Evolutionary conservation across 805 yeast species (phyloP).

Genomic region (Kazachstania psychrophila): DNA sequence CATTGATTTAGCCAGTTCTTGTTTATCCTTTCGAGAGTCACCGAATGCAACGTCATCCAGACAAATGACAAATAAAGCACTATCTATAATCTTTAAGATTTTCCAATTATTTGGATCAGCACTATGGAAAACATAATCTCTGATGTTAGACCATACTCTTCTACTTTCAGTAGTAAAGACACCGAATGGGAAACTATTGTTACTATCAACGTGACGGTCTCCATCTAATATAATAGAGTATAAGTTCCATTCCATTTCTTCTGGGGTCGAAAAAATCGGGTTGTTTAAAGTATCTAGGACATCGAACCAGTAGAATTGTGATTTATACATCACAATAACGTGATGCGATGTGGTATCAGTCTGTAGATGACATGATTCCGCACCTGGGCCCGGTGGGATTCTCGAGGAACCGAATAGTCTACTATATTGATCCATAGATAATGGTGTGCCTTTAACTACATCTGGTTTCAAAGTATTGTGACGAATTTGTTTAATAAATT

Average conservation of each 20-base stretch:
- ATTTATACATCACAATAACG: constrained; percentile 69
- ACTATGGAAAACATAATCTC: constrained; percentile 42
- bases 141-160: constrained; percentile 72
- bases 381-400: constrained; percentile 69
- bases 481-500: constrained; percentile 72
- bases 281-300: constrained; percentile 69
- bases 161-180: constrained; percentile 85
- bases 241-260: constrained; percentile 65
- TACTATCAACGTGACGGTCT: constrained; percentile 21
- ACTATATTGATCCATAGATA: constrained; percentile 88
- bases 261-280: constrained; percentile 55
- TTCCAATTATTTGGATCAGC: constrained; percentile 50
- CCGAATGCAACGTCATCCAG: constrained; percentile 58
- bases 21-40: constrained; percentile 34
- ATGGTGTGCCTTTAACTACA: constrained; percentile 48
- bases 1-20: constrained; percentile 72
- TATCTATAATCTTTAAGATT: constrained; percentile 65
- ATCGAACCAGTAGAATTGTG: constrained; percentile 93
- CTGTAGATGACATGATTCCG: constrained; percentile 61
- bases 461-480: constrained; percentile 69
- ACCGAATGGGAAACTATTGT: constrained; percentile 52
- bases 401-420: constrained; percentile 81
- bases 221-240: constrained; percentile 73
- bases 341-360: constrained; percentile 69
- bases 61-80: constrained; percentile 75